Evolutionary conservation across 2,329 filamentous ascomycete genomes (phyloP).

Genomic region (Aspergillus cejpii): DNA sequence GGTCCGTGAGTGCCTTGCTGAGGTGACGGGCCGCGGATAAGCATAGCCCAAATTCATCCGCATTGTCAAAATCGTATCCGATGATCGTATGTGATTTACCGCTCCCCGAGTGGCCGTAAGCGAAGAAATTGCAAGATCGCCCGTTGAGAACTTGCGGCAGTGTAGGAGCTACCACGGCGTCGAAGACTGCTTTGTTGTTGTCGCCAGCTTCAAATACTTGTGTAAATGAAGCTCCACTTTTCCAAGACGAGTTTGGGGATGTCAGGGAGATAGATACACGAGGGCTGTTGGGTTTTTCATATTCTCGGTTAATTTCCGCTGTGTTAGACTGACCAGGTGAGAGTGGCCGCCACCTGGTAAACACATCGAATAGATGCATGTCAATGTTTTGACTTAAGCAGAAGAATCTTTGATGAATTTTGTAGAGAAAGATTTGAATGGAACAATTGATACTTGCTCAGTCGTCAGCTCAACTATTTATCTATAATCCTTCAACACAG

Average conservation of each 20-base stretch:
- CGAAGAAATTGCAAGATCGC: slow-evolving; percentile 39
- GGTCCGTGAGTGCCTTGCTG: no score
- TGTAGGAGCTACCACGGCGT: slow-evolving; percentile 29
- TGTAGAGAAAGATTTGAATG: no score
- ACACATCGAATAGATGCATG: slow-evolving; percentile 1
- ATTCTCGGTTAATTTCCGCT: neutral
- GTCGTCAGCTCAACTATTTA: no score
- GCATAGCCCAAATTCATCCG: slow-evolving; percentile 34
- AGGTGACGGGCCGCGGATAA: slow-evolving; percentile 32
- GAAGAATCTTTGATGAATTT: no score
- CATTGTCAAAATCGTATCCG: slow-evolving; percentile 38
- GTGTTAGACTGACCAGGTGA: neutral
- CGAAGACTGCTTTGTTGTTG: slow-evolving; percentile 26
- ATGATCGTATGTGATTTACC: slow-evolving; percentile 42
- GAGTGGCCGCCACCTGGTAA: slow-evolving; percentile 3
- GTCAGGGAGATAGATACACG: neutral
- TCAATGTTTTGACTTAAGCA: no score
- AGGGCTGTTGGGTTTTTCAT: neutral
- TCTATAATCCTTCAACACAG: no score
- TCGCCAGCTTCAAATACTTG: slow-evolving; percentile 18
- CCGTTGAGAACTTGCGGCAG: slow-evolving; percentile 33
- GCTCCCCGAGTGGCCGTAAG: slow-evolving; percentile 41
- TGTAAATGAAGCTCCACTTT: slow-evolving; percentile 20
- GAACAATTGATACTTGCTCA: no score
- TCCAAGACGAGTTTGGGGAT: slow-evolving; percentile 15